phyloP scores from a whole-genome alignment of 1,284 basidiomycete genomes.

The Trichosporon sp. region DNA sequence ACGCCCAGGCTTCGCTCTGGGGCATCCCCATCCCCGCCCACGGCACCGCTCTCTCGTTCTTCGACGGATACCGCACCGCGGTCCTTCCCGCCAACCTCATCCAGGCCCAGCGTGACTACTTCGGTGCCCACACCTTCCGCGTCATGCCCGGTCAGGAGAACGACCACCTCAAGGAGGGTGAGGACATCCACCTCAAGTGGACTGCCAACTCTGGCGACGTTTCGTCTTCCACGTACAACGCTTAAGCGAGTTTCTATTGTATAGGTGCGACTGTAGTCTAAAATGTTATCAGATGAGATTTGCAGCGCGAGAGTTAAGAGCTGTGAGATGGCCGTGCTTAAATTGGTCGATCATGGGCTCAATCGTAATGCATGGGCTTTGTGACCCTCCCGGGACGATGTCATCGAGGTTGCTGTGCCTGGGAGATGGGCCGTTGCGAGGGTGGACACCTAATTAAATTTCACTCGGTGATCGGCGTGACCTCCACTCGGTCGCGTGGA shows the following conservation, averaged over 20 bases:
- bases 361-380: too few relatives aligned
- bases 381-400: too few relatives aligned
- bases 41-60: conserved; percentile 96
- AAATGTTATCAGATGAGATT: neutral
- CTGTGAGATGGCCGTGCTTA: too few relatives aligned
- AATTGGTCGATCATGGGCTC: too few relatives aligned
- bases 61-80: conserved; percentile 88
- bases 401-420: too few relatives aligned
- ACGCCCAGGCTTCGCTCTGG: conserved; percentile 95
- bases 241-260: conserved; percentile 53
- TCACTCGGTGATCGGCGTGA: too few relatives aligned
- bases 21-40: conserved; percentile 95
- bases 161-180: conserved; percentile 65
- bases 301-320: neutral
- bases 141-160: conserved; percentile 86
- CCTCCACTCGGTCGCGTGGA: neutral
- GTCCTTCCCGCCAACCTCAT: conserved; percentile 88
- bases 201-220: conserved; percentile 53
- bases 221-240: conserved; percentile 84
- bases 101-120: conserved; percentile 72
- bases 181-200: conserved; percentile 71
- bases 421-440: too few relatives aligned
- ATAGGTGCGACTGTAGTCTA: neutral
- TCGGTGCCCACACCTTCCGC: conserved; percentile 78
- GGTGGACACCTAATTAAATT: too few relatives aligned